These are phyloP conservation scores for Corylus avellana DNA, from an alignment of 306 rosid species.

Conservation along the genomic window DNA sequence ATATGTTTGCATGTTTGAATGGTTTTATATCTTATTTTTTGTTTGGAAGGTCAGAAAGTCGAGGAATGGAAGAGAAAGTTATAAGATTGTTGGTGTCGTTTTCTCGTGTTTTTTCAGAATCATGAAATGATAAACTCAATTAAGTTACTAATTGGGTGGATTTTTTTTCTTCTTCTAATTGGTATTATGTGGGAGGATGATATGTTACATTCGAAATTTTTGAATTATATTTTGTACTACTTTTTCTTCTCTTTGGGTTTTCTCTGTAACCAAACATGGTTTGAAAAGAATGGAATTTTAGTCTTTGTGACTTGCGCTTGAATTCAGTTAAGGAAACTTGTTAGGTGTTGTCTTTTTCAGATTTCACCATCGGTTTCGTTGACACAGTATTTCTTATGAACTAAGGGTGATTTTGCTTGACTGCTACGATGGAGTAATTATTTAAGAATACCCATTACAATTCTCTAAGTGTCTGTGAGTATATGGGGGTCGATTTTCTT, in stretches of 20 bases:
- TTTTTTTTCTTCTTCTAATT: not conserved
- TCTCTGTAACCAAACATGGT: not conserved
- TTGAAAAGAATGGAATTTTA: not conserved
- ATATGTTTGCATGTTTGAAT: not conserved
- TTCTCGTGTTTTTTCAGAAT: not conserved
- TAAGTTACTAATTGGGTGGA: not conserved
- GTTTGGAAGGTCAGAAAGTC: not conserved
- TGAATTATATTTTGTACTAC: not conserved
- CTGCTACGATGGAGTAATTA: constrained; percentile 36
- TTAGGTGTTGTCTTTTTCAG: constrained; percentile 4
- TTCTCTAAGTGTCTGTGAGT: not conserved
- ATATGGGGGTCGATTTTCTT: constrained; percentile 28
- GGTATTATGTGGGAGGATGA: not conserved
- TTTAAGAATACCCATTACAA: constrained; percentile 13
- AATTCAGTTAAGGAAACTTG: not conserved
- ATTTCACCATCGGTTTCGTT: constrained; percentile 44
- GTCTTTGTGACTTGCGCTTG: not conserved
- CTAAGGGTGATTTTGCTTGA: constrained; percentile 41
- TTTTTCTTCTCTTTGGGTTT: not conserved
- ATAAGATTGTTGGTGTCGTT: not conserved
- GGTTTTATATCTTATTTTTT: not conserved
- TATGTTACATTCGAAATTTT: not conserved
- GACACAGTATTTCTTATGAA: constrained; percentile 27
- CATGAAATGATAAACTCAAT: not conserved
- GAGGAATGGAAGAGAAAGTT: not conserved